These are phyloP conservation scores for Myxozyma lipomycoides DNA, from an alignment of 805 yeast genomes.

Conservation along the genomic window DNA sequence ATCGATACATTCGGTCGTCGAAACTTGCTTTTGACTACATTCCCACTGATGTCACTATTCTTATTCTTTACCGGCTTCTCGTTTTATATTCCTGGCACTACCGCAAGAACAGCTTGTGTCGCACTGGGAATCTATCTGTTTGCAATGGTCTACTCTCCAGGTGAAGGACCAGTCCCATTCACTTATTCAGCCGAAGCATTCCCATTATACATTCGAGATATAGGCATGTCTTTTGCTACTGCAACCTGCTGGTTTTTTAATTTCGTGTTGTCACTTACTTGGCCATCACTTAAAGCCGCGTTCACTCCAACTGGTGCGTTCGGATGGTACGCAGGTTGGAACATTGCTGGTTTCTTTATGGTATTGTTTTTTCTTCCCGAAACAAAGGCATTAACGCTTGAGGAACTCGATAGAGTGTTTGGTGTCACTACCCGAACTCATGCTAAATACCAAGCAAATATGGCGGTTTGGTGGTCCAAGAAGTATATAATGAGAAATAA, in stretches of 20 bases:
- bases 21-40: constrained; percentile 50
- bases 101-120: constrained; percentile 59
- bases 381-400: constrained; percentile 58
- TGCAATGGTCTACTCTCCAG: constrained; percentile 70
- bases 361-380: constrained; percentile 54
- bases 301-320: constrained; percentile 81
- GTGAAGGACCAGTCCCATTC: constrained; percentile 88
- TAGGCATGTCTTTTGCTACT: constrained; percentile 77
- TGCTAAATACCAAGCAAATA: constrained; percentile 14
- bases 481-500: background rate
- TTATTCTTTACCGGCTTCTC: constrained; percentile 54
- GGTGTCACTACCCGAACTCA: constrained; percentile 21
- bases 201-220: constrained; percentile 72
- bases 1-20: constrained; percentile 78
- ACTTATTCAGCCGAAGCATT: constrained; percentile 83
- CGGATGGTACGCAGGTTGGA: constrained; percentile 87
- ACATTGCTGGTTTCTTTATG: constrained; percentile 64
- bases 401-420: constrained; percentile 47
- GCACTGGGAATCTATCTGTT: constrained; percentile 70
- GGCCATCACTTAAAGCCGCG: constrained; percentile 67
- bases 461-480: constrained; percentile 44
- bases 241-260: constrained; percentile 54
- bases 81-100: constrained; percentile 57
- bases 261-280: constrained; percentile 63
- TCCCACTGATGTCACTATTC: constrained; percentile 57